A percentile compares a stretch with the other conserved stretches of the same genome.
Conservation (phyloP, 176 grass and related monocot genomes). For the Oryza brachyantha region DNA sequence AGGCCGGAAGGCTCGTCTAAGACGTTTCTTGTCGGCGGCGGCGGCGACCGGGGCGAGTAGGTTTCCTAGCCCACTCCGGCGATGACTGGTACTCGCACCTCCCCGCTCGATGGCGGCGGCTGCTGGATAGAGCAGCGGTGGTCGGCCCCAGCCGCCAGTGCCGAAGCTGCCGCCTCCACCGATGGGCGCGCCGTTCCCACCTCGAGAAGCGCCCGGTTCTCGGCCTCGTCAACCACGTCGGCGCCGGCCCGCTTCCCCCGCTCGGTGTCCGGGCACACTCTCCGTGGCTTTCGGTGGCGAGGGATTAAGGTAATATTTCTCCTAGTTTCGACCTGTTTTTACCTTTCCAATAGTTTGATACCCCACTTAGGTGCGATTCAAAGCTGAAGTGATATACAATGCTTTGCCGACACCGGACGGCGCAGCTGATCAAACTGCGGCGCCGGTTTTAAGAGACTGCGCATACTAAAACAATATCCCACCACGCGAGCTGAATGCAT, state of each 20-base stretch:
- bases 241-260: background rate
- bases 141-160: background rate
- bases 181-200: background rate
- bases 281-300: background rate
- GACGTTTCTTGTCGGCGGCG: background rate
- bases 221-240: background rate
- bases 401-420: slow-evolving; percentile 10
- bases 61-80: background rate
- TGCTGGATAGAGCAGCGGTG: background rate
- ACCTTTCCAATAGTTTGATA: background rate
- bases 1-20: background rate
- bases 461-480: background rate
- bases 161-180: background rate
- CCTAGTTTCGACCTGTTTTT: background rate
- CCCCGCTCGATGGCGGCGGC: background rate
- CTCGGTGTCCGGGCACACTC: background rate
- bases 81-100: background rate
- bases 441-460: background rate
- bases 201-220: background rate
- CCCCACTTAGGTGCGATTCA: background rate
- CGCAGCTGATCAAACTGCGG: background rate
- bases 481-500: background rate
- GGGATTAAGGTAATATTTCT: background rate
- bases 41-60: background rate
- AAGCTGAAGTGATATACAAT: background rate